Conservation (phyloP, 768 basidiomycete species). For the Auricularia sp. region DNA sequence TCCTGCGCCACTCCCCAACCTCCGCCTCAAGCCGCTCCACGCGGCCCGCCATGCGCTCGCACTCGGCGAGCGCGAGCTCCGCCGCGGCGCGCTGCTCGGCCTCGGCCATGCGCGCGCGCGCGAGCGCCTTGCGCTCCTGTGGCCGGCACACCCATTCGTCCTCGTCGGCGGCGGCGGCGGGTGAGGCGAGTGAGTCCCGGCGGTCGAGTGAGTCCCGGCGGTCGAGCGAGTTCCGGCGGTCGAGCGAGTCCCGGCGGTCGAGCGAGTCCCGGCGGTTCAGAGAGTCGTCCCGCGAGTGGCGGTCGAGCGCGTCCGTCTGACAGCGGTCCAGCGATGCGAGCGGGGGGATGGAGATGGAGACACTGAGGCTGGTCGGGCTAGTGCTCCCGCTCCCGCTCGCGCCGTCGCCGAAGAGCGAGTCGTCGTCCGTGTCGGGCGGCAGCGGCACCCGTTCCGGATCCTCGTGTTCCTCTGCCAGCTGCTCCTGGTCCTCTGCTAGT, state of each 20-base stretch:
- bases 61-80: not conserved
- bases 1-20: not conserved
- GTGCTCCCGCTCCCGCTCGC: not conserved
- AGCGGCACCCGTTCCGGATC: not conserved
- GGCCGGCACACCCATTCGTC: not conserved
- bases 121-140: not conserved
- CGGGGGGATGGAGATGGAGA: no score
- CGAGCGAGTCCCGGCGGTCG: no score
- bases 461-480: no score
- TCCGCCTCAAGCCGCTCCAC: not conserved
- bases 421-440: not conserved
- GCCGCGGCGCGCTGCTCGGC: not conserved
- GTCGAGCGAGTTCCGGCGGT: no score
- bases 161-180: not conserved
- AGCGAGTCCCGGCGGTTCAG: no score
- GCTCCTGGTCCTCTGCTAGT: not conserved
- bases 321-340: no score
- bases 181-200: not conserved
- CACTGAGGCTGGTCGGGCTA: not conserved
- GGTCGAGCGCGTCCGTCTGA: no score
- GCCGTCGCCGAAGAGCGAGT: not conserved
- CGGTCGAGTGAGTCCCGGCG: no score
- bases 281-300: no score
- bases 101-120: not conserved
- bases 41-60: not conserved